Evolutionary conservation across 768 basidiomycete genomes (phyloP).

Genomic region (Tricholoma sp.): DNA sequence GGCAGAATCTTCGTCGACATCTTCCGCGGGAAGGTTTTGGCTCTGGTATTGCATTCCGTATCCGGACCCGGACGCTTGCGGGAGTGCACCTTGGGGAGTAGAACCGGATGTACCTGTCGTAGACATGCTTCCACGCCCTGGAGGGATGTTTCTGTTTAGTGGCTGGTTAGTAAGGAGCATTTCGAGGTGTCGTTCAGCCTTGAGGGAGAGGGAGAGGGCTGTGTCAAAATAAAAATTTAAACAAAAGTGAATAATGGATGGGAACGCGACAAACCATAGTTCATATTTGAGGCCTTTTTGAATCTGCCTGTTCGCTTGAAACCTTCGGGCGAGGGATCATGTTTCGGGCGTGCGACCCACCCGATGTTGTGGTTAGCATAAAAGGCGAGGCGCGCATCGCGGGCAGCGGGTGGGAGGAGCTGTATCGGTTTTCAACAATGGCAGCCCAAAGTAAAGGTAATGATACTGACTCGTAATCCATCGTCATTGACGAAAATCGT

Average conservation of each 20-base stretch:
- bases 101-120: background rate
- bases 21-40: constrained; percentile 14
- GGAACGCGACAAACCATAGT: constrained; percentile 46
- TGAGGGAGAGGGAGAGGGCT: constrained; percentile 60
- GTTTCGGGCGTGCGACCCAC: constrained; percentile 74
- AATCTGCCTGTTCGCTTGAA: constrained; percentile 77
- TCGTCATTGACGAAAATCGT: constrained; percentile 79
- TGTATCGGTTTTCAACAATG: constrained; percentile 21
- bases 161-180: constrained; percentile 27
- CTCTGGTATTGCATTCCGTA: constrained; percentile 5
- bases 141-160: constrained; percentile 12
- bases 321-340: constrained; percentile 47
- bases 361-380: constrained; percentile 72
- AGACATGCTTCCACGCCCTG: background rate
- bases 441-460: background rate
- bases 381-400: constrained; percentile 59
- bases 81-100: background rate
- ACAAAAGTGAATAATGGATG: background rate
- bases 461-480: constrained; percentile 42
- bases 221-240: constrained; percentile 20
- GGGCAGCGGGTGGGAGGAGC: constrained; percentile 50
- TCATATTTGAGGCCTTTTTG: constrained; percentile 95
- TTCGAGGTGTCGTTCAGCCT: constrained; percentile 46
- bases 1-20: background rate
- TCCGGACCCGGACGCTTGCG: background rate